Conservation (phyloP, 805 yeast species). For the Candida endomychidarum region DNA sequence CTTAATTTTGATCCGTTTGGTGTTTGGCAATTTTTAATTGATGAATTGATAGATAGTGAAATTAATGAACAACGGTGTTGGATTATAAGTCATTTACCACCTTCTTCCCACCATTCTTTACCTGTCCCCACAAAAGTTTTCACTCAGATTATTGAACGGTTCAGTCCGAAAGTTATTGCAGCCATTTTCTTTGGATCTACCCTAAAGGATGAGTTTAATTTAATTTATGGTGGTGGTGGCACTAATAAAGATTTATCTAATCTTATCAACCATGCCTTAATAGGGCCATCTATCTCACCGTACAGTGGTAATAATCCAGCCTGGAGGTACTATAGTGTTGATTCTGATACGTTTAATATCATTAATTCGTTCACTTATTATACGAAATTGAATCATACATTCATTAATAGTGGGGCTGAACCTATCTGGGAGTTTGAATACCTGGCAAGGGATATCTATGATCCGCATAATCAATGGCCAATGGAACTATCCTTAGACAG, state of each 20-base stretch:
- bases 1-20: conserved; percentile 62
- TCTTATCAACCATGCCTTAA: conserved; percentile 54
- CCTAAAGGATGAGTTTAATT: conserved; percentile 63
- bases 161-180: conserved; percentile 67
- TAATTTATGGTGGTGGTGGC: conserved; percentile 53
- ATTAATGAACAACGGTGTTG: conserved; percentile 61
- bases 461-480: conserved; percentile 58
- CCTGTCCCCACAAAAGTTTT: conserved; percentile 60
- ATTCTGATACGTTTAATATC: conserved; percentile 55
- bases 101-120: conserved; percentile 53
- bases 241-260: conserved; percentile 19
- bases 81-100: conserved; percentile 70
- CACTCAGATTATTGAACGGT: conserved; percentile 57
- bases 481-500: conserved; percentile 56
- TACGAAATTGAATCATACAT: conserved; percentile 57
- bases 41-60: conserved; percentile 62
- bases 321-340: conserved; percentile 72
- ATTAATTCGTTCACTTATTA: conserved; percentile 61
- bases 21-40: conserved; percentile 56
- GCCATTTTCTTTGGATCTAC: conserved; percentile 71
- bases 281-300: conserved; percentile 67
- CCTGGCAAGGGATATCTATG: conserved; percentile 61
- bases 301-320: conserved; percentile 59
- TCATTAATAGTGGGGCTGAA: conserved; percentile 51
- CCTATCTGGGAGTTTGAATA: conserved; percentile 66